Percentiles rank a stretch among this genome's conserved stretches.
Conservation (phyloP, 106 monocot species). For the Phalaenopsis aphrodite region DNA sequence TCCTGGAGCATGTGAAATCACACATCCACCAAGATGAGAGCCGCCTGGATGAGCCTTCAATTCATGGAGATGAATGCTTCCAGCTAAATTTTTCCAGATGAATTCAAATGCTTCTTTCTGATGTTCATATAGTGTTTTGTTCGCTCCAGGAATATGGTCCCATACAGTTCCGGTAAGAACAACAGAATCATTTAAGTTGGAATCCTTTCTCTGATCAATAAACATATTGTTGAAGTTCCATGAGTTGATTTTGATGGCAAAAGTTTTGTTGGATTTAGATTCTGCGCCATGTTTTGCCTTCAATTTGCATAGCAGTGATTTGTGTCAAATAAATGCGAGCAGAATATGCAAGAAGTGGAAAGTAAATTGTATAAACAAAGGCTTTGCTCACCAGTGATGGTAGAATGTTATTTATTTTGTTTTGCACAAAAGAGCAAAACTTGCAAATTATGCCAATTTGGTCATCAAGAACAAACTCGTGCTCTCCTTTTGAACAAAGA, state of each 20-base stretch:
- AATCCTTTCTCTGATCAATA: slow-evolving; percentile 1
- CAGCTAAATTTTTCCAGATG: slow-evolving; percentile 45
- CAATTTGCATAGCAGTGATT: slow-evolving; percentile 6
- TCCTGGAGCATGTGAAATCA: slow-evolving; percentile 85
- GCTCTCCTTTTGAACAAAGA: slow-evolving; percentile 29
- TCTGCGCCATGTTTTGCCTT: slow-evolving; percentile 26
- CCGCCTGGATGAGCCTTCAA: slow-evolving; percentile 3
- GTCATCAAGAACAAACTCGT: slow-evolving; percentile 60
- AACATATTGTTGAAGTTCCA: slow-evolving; percentile 20
- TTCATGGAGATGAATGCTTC: slow-evolving; percentile 25
- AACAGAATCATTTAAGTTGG: neutral
- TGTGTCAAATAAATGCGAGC: neutral
- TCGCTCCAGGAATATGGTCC: slow-evolving; percentile 60
- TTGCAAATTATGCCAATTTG: slow-evolving; percentile 70
- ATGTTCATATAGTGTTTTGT: slow-evolving; percentile 36
- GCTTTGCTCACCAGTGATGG: slow-evolving; percentile 52
- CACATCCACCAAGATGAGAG: slow-evolving; percentile 24
- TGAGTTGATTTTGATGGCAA: neutral
- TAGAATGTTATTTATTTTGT: slow-evolving; percentile 47
- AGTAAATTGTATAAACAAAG: neutral
- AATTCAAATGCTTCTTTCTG: slow-evolving; percentile 77
- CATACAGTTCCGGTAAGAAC: slow-evolving; percentile 48
- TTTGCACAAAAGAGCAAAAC: slow-evolving; percentile 38
- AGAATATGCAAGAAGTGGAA: neutral
- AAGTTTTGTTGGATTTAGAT: slow-evolving; percentile 7